Conservation (phyloP, 345 rosid species). For the Brassica rapa region DNA sequence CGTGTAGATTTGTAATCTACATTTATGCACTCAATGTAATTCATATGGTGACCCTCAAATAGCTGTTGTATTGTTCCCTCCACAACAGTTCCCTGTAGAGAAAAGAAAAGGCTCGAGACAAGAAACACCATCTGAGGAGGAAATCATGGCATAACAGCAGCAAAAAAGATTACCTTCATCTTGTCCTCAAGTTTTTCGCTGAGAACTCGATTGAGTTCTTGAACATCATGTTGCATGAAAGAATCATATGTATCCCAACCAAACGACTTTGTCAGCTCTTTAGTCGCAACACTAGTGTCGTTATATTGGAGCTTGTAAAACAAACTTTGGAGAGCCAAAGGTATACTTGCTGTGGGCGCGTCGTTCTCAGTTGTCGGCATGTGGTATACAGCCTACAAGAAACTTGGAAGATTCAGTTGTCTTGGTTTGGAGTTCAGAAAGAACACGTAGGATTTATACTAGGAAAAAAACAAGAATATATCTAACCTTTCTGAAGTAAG, state of each 20-base stretch:
- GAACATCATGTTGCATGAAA: conserved; percentile 99
- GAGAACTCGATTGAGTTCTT: conserved; percentile 91
- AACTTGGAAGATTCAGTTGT: conserved; percentile 19
- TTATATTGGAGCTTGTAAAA: conserved; percentile 95
- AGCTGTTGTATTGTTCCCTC: conserved; percentile 95
- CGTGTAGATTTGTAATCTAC: conserved; percentile 94
- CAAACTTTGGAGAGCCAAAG: conserved; percentile 94
- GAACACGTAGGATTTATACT: conserved; percentile 1
- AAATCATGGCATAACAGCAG: conserved; percentile 6
- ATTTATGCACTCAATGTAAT: conserved; percentile 89
- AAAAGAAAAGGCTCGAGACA: conserved; percentile 3
- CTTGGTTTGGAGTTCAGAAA: conserved; percentile 16
- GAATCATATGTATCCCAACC: conserved; percentile 99
- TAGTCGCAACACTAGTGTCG: conserved; percentile 95
- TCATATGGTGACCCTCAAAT: conserved; percentile 97
- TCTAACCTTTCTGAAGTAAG: conserved; percentile 92
- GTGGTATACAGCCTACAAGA: conserved; percentile 88
- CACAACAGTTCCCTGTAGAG: conserved; percentile 84
- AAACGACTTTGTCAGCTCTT: conserved; percentile 92
- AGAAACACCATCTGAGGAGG: conserved; percentile 20
- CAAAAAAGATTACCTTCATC: conserved; percentile 69
- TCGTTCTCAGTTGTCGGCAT: conserved; percentile 98
- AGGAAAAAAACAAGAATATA: neutral
- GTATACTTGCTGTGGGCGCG: conserved; percentile 88
- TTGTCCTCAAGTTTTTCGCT: conserved; percentile 96